Evolutionary conservation across 2,329 filamentous ascomycete species (phyloP), one percentile per base, ranked within the genome.

Genomic region (Aspergillus awamori): DNA sequence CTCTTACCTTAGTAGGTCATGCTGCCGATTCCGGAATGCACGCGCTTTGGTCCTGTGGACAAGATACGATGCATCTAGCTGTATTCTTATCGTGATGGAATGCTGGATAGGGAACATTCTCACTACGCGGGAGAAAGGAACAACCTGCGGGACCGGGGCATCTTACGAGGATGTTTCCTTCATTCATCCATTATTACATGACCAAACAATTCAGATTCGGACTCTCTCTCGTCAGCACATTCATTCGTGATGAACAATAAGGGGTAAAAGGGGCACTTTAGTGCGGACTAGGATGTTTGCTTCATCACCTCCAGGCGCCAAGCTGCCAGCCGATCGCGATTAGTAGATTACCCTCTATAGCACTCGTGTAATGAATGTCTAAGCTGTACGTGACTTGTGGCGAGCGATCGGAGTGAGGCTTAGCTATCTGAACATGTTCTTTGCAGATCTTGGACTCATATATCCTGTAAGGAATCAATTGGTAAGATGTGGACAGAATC

Each of bases 251-350:
- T 22, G 43, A 49, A 39, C 28, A 36, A 55, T 36, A 55, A 41
- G 63, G 57, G 53, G 48, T 41, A 60, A 60, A 63, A 59, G 63
- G 63, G 63, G 61, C 30, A 62, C 57, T 26, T 36, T 45, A 51
- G 41, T 45, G 41, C 47, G 47, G 47, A 51, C 24, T 8, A 49
- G 45, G 45, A 60, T 45, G 41, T 45, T 45, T 45, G 41, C 41
- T 45, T 13, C 41, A 49, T 47, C 54, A 20, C 36, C 48, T 36
- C 33, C 33, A 36, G 33, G 33, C 33, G 33, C 33, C 33, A 36
- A 55, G 43, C 45, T 53, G 55, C 48, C 54, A 53, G 57, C 49
- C 56, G 56, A 58, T 60, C 41, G 48, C 24, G 59, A 22, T 60
- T 56, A 38, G 48, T 41, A 53, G 45, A 57, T 57, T 53, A 60